Conservation (phyloP, 305 asterid species). For the Andrographis paniculata region DNA sequence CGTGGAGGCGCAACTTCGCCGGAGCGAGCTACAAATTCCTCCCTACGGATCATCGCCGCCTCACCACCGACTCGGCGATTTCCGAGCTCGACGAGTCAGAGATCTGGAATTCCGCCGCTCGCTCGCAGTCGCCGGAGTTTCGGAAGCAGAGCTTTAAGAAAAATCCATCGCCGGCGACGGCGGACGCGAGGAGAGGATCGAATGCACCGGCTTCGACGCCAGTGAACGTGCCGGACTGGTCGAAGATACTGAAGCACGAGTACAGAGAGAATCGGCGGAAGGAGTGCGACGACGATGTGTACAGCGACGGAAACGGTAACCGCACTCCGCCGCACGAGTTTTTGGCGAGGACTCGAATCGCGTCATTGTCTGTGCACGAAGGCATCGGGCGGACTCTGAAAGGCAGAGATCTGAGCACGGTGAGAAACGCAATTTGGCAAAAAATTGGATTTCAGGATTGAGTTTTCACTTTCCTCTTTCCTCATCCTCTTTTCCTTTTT, state of each 20-base stretch:
- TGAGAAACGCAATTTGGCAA: slow-evolving; percentile 54
- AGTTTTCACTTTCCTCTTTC: not conserved
- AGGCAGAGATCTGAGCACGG: slow-evolving; percentile 64
- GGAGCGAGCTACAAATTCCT: not conserved
- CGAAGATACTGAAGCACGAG: slow-evolving; percentile 80
- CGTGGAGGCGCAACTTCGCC: not conserved
- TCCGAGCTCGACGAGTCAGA: slow-evolving; percentile 47
- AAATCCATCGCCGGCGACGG: not conserved
- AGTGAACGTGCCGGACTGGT: slow-evolving; percentile 92
- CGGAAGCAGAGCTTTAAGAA: not conserved
- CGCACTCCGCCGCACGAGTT: slow-evolving; percentile 60
- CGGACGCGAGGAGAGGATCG: too few relatives aligned
- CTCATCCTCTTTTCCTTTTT: not conserved
- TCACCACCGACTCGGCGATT: not conserved
- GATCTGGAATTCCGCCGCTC: slow-evolving; percentile 20
- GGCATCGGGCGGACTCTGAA: slow-evolving; percentile 57
- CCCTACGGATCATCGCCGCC: not conserved
- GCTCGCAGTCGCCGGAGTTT: not conserved
- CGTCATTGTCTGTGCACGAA: slow-evolving; percentile 55
- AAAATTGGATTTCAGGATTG: slow-evolving; percentile 52
- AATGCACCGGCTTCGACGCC: slow-evolving; percentile 37
- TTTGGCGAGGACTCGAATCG: slow-evolving; percentile 21
- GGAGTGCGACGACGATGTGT: slow-evolving; percentile 15
- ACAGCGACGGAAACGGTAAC: slow-evolving; percentile 17
- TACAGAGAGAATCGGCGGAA: slow-evolving; percentile 24